Evolutionary conservation across 2,329 filamentous ascomycete genomes (phyloP).

Genomic region (Madurella fahalii): DNA sequence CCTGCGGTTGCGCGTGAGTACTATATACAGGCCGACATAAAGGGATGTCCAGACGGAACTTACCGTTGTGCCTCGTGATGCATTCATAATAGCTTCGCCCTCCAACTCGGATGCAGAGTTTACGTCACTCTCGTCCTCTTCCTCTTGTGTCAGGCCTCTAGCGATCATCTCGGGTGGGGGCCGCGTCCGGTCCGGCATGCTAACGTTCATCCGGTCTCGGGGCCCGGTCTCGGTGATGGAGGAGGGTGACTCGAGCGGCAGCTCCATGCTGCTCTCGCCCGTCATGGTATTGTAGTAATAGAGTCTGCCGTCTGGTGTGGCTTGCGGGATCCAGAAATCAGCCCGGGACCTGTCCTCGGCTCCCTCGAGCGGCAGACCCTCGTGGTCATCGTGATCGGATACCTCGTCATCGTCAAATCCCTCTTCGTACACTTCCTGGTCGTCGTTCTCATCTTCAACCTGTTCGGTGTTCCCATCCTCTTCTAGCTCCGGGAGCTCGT

Average conservation of each 20-base stretch:
- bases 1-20: slow-evolving; percentile 13
- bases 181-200: slow-evolving; percentile 82
- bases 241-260: slow-evolving; percentile 86
- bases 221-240: slow-evolving; percentile 79
- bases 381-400: slow-evolving; percentile 48
- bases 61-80: slow-evolving; percentile 66
- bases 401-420: slow-evolving; percentile 64
- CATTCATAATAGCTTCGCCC: slow-evolving; percentile 67
- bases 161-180: slow-evolving; percentile 90
- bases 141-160: slow-evolving; percentile 72
- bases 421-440: slow-evolving; percentile 65
- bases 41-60: slow-evolving; percentile 30
- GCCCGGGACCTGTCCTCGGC: slow-evolving; percentile 73
- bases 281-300: slow-evolving; percentile 99
- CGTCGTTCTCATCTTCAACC: slow-evolving; percentile 60
- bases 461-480: slow-evolving; percentile 53
- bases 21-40: slow-evolving; percentile 41
- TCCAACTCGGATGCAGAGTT: slow-evolving; percentile 84
- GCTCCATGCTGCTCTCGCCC: slow-evolving; percentile 87
- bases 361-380: slow-evolving; percentile 64
- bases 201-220: slow-evolving; percentile 81
- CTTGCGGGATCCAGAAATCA: slow-evolving; percentile 98
- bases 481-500: slow-evolving; percentile 63
- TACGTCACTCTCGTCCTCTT: slow-evolving; percentile 82
- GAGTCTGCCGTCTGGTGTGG: slow-evolving; percentile 83